phyloP scores from a whole-genome alignment of 345 rosid genomes.

The Isatis tinctoria region DNA sequence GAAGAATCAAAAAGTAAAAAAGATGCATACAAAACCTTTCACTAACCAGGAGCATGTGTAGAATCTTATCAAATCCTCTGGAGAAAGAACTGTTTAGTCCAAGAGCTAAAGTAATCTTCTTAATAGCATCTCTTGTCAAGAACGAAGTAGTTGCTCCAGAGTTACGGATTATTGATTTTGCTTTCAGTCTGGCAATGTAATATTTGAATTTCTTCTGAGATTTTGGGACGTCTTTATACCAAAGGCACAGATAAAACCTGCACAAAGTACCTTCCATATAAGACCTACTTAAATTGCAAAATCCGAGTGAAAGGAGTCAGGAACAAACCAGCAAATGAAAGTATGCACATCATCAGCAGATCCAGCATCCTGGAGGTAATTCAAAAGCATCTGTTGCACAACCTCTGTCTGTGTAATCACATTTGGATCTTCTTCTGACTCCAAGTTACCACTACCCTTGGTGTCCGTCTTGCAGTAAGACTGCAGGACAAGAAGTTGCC shows the following conservation, averaged over 20 bases:
- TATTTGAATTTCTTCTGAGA: conserved; percentile 63
- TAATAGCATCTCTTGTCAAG: conserved; percentile 65
- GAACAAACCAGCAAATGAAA: conserved; percentile 82
- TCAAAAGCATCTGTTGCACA: conserved; percentile 83
- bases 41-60: conserved; percentile 95
- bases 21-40: conserved; percentile 15
- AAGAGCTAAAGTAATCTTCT: conserved; percentile 78
- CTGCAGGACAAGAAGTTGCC: conserved; percentile 79
- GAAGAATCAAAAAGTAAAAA: not conserved
- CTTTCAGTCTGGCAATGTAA: conserved; percentile 73
- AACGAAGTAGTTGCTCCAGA: conserved; percentile 55
- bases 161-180: conserved; percentile 77
- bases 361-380: conserved; percentile 81
- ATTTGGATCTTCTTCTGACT: conserved; percentile 40
- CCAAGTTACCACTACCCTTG: conserved; percentile 43
- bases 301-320: not conserved
- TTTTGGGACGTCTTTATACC: conserved; percentile 91
- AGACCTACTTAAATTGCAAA: conserved; percentile 24
- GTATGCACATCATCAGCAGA: conserved; percentile 75
- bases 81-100: conserved; percentile 92
- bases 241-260: conserved; percentile 93
- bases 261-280: conserved; percentile 26
- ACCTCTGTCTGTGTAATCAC: conserved; percentile 59
- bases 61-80: conserved; percentile 97
- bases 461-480: conserved; percentile 64